Evolutionary conservation across 2,329 filamentous ascomycete species (phyloP), one percentile per base, ranked within the genome.

Genomic region (Sporothrix brunneoviolacea): DNA sequence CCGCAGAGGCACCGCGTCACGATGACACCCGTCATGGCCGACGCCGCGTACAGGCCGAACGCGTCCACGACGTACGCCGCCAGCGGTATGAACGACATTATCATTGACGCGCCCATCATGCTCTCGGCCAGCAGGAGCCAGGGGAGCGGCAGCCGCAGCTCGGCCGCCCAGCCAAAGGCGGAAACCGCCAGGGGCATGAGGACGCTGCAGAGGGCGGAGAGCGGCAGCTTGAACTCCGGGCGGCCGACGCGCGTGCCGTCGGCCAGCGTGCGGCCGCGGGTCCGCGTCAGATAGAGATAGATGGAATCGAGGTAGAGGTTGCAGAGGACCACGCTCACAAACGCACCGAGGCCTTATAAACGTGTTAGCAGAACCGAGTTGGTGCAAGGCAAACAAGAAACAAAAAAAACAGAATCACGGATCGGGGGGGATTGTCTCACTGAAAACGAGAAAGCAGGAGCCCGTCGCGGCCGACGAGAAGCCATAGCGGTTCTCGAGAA

Each of bases 21-120:
- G 51, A 82, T 77, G 5, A 80, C 59, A 0, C 73, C 76, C 0
- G 77, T 80, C 66, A 80, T 70, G 2, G 77, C 77, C 10, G 75
- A 79, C 0, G 78, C 78, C 2, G 76, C 73, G 57, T 77, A 80
- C 6, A 76, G 52, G 0, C 76, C 75, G 51, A 74, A 78, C 0
- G 77, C 75, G 53, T 82, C 78, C 2, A 81, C 77, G 0, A 80
- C 69, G 54, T 80, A 82, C 0, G 76, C 70, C 50, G 71, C 73
- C 2, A 80, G 50, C 0, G 78, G 76, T 18, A 82, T 60, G 41
- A 73, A 65, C 4, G 67, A 66, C 2, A 80, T 60, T 43, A 75
- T 64, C 2, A 77, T 60, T 4, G 69, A 64, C 18, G 67, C 60
- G 10, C 77, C 77, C 6, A 78, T 61, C 1, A 74, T n/a, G 3